phyloP scores from a whole-genome alignment of 768 basidiomycete species.

The Boletus rubroflammeus region DNA sequence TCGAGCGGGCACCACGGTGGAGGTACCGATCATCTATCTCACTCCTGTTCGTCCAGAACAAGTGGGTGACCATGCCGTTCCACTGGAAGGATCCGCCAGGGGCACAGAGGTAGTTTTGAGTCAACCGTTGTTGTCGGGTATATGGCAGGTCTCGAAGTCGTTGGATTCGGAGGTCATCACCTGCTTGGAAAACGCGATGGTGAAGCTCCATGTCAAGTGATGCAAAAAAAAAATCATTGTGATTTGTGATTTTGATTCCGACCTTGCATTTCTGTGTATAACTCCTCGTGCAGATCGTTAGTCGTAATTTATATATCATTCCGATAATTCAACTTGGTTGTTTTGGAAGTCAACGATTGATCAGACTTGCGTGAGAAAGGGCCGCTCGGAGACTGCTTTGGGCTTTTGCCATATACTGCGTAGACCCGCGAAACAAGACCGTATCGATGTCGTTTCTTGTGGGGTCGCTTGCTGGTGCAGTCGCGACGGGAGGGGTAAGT shows the following conservation, averaged over 20 bases:
- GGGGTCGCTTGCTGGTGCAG: conserved; percentile 66
- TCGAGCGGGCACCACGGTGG: conserved; percentile 31
- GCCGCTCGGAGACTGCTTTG: too few species aligned
- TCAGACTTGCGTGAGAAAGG: too few species aligned
- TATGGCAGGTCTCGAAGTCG: conserved; percentile 25
- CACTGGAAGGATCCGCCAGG: conserved; percentile 41
- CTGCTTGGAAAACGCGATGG: conserved; percentile 22
- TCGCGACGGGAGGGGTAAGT: conserved; percentile 63
- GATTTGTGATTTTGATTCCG: background rate
- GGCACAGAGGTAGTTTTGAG: conserved; percentile 46
- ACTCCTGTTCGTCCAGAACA: conserved; percentile 37
- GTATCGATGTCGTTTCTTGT: conserved; percentile 52
- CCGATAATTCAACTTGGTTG: background rate
- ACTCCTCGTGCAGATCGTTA: background rate
- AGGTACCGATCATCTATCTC: conserved; percentile 42
- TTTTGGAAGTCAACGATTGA: too few species aligned
- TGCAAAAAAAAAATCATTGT: background rate
- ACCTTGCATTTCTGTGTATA: conserved; percentile 6
- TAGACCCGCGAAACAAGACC: background rate
- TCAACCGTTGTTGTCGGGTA: conserved; percentile 31
- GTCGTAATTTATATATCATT: conserved; percentile 8
- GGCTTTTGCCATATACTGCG: background rate
- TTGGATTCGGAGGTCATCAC: conserved; percentile 5
- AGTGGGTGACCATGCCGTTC: conserved; percentile 48
- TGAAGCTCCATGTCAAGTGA: conserved; percentile 25